Evolutionary conservation across 2,329 filamentous ascomycete genomes (phyloP).

Genomic region (Penicillium paneum): DNA sequence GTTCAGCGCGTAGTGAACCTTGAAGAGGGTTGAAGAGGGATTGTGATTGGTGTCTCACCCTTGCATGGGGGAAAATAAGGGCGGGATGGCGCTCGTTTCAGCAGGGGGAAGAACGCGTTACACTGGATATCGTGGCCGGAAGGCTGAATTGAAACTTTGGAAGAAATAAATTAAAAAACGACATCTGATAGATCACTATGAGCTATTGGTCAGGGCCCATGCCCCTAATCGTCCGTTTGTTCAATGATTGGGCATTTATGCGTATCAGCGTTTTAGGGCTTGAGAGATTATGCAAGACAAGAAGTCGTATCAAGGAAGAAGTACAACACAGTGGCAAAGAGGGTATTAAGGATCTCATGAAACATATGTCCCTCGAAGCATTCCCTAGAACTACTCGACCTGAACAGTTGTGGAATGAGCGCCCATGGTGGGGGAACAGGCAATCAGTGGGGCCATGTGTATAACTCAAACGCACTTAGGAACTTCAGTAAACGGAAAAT

Average conservation of each 20-base stretch:
- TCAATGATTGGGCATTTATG: not conserved
- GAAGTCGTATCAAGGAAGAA: not conserved
- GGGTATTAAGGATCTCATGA: not conserved
- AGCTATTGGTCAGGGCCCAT: conserved; percentile 23
- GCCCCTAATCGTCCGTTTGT: conserved; percentile 15
- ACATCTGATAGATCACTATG: conserved; percentile 32
- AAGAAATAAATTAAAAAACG: not conserved
- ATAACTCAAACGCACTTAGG: conserved; percentile 37
- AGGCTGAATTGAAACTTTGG: conserved; percentile 8
- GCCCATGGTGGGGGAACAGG: no score
- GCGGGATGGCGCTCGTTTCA: conserved; percentile 8
- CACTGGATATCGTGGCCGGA: conserved; percentile 9
- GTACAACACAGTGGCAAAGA: not conserved
- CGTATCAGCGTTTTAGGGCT: not conserved
- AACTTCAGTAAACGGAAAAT: conserved; percentile 12
- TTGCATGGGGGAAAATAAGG: conserved; percentile 5
- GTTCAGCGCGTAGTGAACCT: not conserved
- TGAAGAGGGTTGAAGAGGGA: not conserved
- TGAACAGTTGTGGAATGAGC: not conserved
- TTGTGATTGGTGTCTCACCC: conserved; percentile 12
- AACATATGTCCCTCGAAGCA: not conserved
- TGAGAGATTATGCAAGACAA: no score
- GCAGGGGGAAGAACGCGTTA: conserved; percentile 4
- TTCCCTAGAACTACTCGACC: not conserved
- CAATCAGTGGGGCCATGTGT: conserved; percentile 22